Base-by-base conservation (phyloP, 768 basidiomycete species). In the Rossbeevera mucosa region DNA sequence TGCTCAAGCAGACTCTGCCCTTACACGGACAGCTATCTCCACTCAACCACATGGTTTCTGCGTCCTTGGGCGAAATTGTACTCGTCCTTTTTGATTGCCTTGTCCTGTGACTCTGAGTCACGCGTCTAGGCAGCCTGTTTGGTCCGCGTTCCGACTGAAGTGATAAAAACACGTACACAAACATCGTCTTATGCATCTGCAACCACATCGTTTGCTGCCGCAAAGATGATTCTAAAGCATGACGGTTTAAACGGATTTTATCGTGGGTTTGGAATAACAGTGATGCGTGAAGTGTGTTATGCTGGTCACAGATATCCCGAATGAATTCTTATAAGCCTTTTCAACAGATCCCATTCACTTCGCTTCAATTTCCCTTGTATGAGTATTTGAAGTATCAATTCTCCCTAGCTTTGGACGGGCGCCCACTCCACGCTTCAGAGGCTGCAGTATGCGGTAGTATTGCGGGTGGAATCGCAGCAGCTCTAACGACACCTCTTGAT, bases 281-380 rank as follows among this genome's bases (percentile, higher is more conserved):
- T 94, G 47, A 81, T 81, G 65, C 71, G 84, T 56, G 85, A 85
- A 74, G 84, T 82, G 38, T 16, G 55, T 21, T 16, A n/a, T 30
- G 3, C 20, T 28, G 4, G 13, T 38, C 30, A 6, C 12, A 47
- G 26, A 6, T 26, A 44, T 24, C 24, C 8, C 22, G 5, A 21
- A 12, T 29, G 26, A 36, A 48, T 50, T 20, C 57, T 49, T 54
- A 61, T n/a, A n/a, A n/a, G n/a, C 21, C 46, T 42, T 47, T 47
- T 49, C 8, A 5, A 53, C 60, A 97, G 94, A 92, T 99, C 38
- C 95, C 95, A 2, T 97, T 97, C 75, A 94, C 92, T 2, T 94
- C 91, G 2, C 74, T 97, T 18, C 95, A 98, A 65, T 98, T 98
- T 68, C 95, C 96, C 3, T 71, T 98, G 21, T 99, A 98, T 62